Base-by-base conservation (phyloP, 805 yeast genomes). In the Pachysolen tannophilus region DNA sequence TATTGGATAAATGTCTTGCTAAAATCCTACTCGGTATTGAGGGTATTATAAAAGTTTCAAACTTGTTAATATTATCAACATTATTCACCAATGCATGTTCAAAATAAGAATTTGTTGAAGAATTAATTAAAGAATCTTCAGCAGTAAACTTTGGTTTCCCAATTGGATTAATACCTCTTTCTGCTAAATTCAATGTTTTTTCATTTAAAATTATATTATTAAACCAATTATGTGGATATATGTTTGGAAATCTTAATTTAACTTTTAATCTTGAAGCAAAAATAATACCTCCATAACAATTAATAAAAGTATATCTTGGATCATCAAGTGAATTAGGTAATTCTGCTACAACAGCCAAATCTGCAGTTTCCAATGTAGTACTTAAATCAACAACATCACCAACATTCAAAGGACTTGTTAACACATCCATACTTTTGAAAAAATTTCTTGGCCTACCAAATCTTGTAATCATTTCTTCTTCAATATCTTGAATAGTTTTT, bases 341-440 rank as follows among this genome's bases (percentile, higher is more conserved):
- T 18, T 64, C 69, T 1, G 68, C 75, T 23, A 82, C 66, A 33
- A 79, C 69, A 19, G 72, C 69, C 14, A 79, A 55, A 33, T 65
- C 67, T 4, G 67, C 57, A 26, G 63, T 63, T 33, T 67, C 58
- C 31, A 63, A 48, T 6, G 54, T 61, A 1, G 59, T 54, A 10
- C 61, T 57, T 13, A 79, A 49, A 13, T 75, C 69, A 4, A 79
- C 86, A 31, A 79, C 57, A 52, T 82, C 88, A 30, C 90, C 88
- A 3, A 75, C 58, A 6, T 59, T 43, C 11, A 75, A 31, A 30
- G 53, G 58, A 2, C 31, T 35, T 23, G 43, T 47, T 26, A 53
- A 50, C 5, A 56, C 35, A 23, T 50, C 51, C 14, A 38, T 18
- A 28, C 53, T 44, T 2, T 27, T 23, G 5, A 49, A 35, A 8